phyloP scores from a whole-genome alignment of 2,329 filamentous ascomycete species.

The Coniella vitis region DNA sequence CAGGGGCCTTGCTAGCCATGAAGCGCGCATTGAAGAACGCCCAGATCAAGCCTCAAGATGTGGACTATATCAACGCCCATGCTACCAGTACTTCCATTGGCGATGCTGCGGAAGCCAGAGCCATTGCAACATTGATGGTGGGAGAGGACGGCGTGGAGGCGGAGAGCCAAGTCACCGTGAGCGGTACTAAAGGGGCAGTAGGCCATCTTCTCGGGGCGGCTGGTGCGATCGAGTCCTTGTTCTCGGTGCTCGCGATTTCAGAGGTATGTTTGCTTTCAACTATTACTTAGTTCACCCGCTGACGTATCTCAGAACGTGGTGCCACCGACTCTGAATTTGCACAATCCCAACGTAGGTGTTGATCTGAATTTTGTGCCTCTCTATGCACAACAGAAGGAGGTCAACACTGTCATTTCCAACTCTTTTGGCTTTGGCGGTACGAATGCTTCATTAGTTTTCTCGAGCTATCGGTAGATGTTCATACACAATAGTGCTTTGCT shows the following conservation, averaged over 20 bases:
- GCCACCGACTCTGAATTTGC: conserved; percentile 81
- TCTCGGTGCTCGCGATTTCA: conserved; percentile 70
- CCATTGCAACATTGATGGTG: conserved; percentile 71
- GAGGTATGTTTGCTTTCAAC: conserved; percentile 51
- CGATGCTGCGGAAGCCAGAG: conserved; percentile 79
- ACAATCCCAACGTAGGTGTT: conserved; percentile 57
- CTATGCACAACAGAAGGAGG: conserved; percentile 58
- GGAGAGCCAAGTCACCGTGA: conserved; percentile 67
- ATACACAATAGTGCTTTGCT: too few species aligned
- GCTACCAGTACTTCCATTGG: conserved; percentile 83
- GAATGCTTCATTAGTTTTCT: conserved; percentile 83
- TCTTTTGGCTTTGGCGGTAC: conserved; percentile 98
- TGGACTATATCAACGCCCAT: conserved; percentile 95
- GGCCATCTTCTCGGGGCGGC: conserved; percentile 89
- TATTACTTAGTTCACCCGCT: neutral
- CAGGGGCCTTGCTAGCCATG: conserved; percentile 81
- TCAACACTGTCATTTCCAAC: conserved; percentile 78
- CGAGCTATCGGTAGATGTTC: conserved; percentile 7
- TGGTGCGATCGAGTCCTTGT: conserved; percentile 83
- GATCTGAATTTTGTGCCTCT: conserved; percentile 81
- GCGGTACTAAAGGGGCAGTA: conserved; percentile 88
- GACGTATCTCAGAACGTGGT: conserved; percentile 54
- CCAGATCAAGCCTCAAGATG: conserved; percentile 55
- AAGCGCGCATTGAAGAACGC: conserved; percentile 71
- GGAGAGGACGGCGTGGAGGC: conserved; percentile 59